phyloP scores from a whole-genome alignment of 192 early-diverging fungal genomes.

The Backusella luteola region DNA sequence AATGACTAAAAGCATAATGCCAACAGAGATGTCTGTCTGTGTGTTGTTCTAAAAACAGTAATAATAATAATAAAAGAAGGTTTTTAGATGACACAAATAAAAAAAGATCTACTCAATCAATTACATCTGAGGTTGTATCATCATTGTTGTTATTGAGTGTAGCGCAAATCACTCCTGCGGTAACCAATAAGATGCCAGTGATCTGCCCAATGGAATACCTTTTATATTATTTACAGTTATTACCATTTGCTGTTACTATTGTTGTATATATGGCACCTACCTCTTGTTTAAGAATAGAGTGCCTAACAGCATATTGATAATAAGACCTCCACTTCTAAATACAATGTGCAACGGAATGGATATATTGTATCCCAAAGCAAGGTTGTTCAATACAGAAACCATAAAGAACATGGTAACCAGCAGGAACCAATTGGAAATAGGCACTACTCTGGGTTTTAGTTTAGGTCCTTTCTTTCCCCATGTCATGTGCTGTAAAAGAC shows the following conservation, averaged over 20 bases:
- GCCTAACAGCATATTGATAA: slow-evolving; percentile 81
- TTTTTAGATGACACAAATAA: slow-evolving; percentile 19
- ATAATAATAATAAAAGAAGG: too few relatives aligned
- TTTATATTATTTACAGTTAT: neutral
- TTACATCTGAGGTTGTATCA: neutral
- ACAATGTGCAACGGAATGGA: slow-evolving; percentile 89
- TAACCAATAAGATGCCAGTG: slow-evolving; percentile 71
- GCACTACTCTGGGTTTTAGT: slow-evolving; percentile 58
- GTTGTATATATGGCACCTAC: slow-evolving; percentile 26
- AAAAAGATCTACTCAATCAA: neutral
- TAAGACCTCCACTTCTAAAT: slow-evolving; percentile 78
- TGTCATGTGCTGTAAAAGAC: slow-evolving; percentile 59
- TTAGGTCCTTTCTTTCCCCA: slow-evolving; percentile 29
- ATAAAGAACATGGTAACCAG: slow-evolving; percentile 79
- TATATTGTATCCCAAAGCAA: slow-evolving; percentile 74
- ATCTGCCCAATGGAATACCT: slow-evolving; percentile 51
- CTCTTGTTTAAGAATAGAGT: slow-evolving; percentile 60
- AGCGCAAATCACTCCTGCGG: slow-evolving; percentile 69
- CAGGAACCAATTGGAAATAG: slow-evolving; percentile 64
- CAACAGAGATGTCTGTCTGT: slow-evolving; percentile 34
- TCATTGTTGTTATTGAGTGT: slow-evolving; percentile 41
- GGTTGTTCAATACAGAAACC: slow-evolving; percentile 81
- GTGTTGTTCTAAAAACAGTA: slow-evolving; percentile 24
- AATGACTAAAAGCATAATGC: slow-evolving; percentile 63
- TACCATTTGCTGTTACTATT: neutral